Evolutionary conservation across 2,329 filamentous ascomycete genomes (phyloP).

Genomic region (Teratosphaeria zuluensis): DNA sequence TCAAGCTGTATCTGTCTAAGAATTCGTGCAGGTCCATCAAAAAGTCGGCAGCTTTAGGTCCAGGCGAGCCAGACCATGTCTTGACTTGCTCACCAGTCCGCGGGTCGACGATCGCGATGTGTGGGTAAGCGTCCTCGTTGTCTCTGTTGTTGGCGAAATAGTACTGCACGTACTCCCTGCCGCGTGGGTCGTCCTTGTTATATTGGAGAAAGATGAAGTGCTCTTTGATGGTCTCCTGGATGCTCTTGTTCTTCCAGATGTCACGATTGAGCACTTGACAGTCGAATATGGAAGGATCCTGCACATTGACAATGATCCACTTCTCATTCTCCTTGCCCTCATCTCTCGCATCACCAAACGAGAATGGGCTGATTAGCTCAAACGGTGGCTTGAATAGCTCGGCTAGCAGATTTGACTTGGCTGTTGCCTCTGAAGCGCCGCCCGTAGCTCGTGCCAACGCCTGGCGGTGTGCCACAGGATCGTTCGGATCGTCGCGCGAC

Average conservation of each 20-base stretch:
- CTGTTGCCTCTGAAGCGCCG: slow-evolving; percentile 54
- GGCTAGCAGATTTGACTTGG: slow-evolving; percentile 69
- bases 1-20: slow-evolving; percentile 90
- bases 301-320: slow-evolving; percentile 92
- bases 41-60: slow-evolving; percentile 68
- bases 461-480: slow-evolving; percentile 41
- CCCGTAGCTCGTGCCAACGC: slow-evolving; percentile 53
- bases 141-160: slow-evolving; percentile 70
- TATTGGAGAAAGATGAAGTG: slow-evolving; percentile 97
- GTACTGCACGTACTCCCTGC: slow-evolving; percentile 75
- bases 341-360: slow-evolving; percentile 78
- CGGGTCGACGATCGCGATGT: slow-evolving; percentile 92
- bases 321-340: slow-evolving; percentile 81
- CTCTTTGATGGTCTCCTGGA: slow-evolving; percentile 73
- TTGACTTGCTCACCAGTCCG: slow-evolving; percentile 96
- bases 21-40: slow-evolving; percentile 90
- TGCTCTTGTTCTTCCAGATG: slow-evolving; percentile 79
- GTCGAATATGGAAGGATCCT: slow-evolving; percentile 86
- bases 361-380: slow-evolving; percentile 67
- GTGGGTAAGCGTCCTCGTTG: slow-evolving; percentile 81
- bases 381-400: slow-evolving; percentile 90
- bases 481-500: slow-evolving; percentile 41
- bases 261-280: slow-evolving; percentile 92
- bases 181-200: slow-evolving; percentile 70
- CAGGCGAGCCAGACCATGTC: slow-evolving; percentile 79